Evolutionary conservation across 306 rosid genomes (phyloP).

Genomic region (Ochetophila trinervis): DNA sequence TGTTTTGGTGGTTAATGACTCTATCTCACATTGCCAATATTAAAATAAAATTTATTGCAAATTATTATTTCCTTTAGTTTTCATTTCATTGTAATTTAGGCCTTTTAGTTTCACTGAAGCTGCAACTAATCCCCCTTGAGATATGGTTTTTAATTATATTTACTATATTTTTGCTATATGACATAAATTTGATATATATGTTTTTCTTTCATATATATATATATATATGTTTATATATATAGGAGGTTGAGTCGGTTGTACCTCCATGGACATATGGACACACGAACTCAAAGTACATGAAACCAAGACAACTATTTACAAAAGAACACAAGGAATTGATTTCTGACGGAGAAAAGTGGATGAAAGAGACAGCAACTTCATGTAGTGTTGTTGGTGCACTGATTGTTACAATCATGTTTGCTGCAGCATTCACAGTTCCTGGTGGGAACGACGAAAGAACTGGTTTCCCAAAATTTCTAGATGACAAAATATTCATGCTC

Average conservation of each 20-base stretch:
- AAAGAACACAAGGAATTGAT: conserved; percentile 22
- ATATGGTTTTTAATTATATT: too few species aligned
- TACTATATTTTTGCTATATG: neutral
- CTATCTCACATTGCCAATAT: too few species aligned
- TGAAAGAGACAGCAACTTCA: conserved; percentile 39
- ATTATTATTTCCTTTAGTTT: too few species aligned
- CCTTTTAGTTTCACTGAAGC: too few species aligned
- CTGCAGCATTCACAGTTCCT: conserved; percentile 38
- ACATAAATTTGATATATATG: too few species aligned
- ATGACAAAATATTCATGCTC: neutral
- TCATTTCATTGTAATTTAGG: too few species aligned
- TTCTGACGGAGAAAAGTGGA: conserved; percentile 41
- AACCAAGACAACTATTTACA: conserved; percentile 36
- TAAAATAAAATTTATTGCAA: too few species aligned
- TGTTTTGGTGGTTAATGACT: too few species aligned
- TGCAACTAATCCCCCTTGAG: too few species aligned
- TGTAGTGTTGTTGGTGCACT: conserved; percentile 45
- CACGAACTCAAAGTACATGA: neutral
- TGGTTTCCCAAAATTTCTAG: neutral
- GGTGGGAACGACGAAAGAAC: conserved; percentile 25
- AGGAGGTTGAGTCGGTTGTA: neutral
- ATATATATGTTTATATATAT: neutral
- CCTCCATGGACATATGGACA: neutral
- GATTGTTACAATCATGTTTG: conserved; percentile 37
- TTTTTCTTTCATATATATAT: too few species aligned